Evolutionary conservation across 148 eudicot species (phyloP), one percentile per base, ranked within the genome.

Genomic region (Rhododendron mucronatum): DNA sequence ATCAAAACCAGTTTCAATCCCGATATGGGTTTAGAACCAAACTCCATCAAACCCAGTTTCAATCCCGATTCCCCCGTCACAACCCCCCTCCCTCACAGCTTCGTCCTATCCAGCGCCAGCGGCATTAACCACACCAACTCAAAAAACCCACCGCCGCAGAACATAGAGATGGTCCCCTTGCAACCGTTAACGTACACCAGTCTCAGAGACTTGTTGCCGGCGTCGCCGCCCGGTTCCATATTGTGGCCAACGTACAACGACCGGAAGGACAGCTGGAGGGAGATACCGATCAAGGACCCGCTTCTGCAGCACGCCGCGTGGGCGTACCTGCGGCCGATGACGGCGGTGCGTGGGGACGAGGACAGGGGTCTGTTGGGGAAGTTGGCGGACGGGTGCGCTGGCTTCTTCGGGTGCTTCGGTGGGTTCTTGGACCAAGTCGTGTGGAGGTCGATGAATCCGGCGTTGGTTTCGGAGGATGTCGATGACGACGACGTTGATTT

Each of bases 281-380:
- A 89, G 86, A 89, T 90, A 33, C 87, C 88, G 41, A 87, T 90
- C 39, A 90, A 84, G 87, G 89, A 90, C 30, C 92, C 92, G 1
- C 67, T 90, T 23, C 23, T 90, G 59, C 89, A 89, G 88, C 91
- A 89, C 79, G 92, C 92, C 0, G 92, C 92, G 15, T 89, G 92
- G 92, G 92, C 92, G 1, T 90, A 90, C 88, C 84, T 90, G 21
- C 91, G 77, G 87, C 89, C 89, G 10, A 86, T 82, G 88, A 28
- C 51, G 83, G 35, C 78, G 82, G 88, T 78, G 84, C 85, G 57
- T 3, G 84, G 48, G 37, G 35, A 73, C 7, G 86, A 69, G 47
- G 76, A 44, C 9, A 77, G 37, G 9, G 21, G 69, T 30, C 65
- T 81, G 30, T 65, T 85, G 33, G 14, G 35, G 71, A 86, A 67